Base-by-base conservation (phyloP, 129 eudicot genomes). In the Artemisia tridentata region DNA sequence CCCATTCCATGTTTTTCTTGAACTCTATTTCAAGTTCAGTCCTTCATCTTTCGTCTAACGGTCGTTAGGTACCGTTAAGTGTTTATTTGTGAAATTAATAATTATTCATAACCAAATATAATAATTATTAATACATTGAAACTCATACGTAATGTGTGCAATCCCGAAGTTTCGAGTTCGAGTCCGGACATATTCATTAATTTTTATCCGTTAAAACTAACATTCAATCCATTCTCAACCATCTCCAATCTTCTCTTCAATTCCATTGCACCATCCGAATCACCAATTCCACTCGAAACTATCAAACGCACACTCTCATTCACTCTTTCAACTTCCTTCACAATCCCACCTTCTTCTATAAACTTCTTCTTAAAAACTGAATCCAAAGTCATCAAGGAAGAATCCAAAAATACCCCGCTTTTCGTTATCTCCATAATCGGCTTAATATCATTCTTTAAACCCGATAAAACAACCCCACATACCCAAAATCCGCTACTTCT, bases 281-380 rank as follows among this genome's bases (percentile, higher is more conserved):
- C 73, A 63, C 23, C 34, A 50, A 61, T 53, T 6, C 81, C 45
- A 29, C 53, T 75, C 27, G 53, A 75, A 21, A 55, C 58, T 31
- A 82, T 52, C 59, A 34, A 67, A 38, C 64, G 76, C 27, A 77
- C 64, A 13, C 70, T 76, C 43, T 73, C 81, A 61, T 83, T 83
- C 51, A 87, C 82, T 25, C 63, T 81, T 45, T 65, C 72, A 43
- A 87, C 66, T 74, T 91, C 97, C 86, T 69, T 82, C 10, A 83
- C 14, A 6, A 69, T 43, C 27, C 79, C 83, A 38, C 62, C n/a
- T 50, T 75, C 77, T 4, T 72, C 82, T 18, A 25, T 54, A 11
- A 79, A 56, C 57, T 74, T 79, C 68, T 69, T 65, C 29, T 38
- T 46, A 18, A 84, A 68, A 0, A 64, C 31, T 0, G 70, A 77